Evolutionary conservation across 441 rosid genomes (phyloP), one percentile per base, ranked within the genome.

Genomic region (Adansonia madagascariensis): DNA sequence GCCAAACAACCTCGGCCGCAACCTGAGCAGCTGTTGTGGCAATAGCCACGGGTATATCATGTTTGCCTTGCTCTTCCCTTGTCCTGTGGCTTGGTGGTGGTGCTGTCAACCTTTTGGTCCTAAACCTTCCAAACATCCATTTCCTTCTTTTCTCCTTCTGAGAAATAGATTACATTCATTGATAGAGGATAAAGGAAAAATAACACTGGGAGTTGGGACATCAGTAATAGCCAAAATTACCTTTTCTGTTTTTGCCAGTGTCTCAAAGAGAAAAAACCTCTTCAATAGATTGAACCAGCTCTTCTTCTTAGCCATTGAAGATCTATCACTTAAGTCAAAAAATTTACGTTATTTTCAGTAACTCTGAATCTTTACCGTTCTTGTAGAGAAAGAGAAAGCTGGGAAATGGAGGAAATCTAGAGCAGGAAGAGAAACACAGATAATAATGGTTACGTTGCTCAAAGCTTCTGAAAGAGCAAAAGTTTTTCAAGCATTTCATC

Each of bases 41-140:
- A 61, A 86, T 71, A 65, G 89, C 90, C 68, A 85, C 90, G 49
- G 75, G 79, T 49, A 89, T 77, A 81, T 75, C 88, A 79, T 76
- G 86, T 83, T 81, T 88, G 81, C 35, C 84, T 80, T 73, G 88
- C 64, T 85, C 89, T 77, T 81, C 84, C 76, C 78, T 74, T 47
- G 44, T 72, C 77, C 18, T 74, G 50, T 70, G 83, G 50, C 69
- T 77, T 17, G 88, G 75, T 3, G 88, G 88, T 60, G 88, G 88
- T 60, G 81, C 49, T 8, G 91, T 79, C 50, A 89, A 56, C 49
- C 87, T 86, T 76, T 83, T 91, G 74, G 80, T 73, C 80, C 78
- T 89, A 44, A 80, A 80, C 81, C 84, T 91, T 82, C 90, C 93
- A 80, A 89, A 89, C 20, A 91, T 53, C 95, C 97, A 91, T 88